Evolutionary conservation across 768 basidiomycete species (phyloP).

Genomic region (Dacryopinax primogenitus): DNA sequence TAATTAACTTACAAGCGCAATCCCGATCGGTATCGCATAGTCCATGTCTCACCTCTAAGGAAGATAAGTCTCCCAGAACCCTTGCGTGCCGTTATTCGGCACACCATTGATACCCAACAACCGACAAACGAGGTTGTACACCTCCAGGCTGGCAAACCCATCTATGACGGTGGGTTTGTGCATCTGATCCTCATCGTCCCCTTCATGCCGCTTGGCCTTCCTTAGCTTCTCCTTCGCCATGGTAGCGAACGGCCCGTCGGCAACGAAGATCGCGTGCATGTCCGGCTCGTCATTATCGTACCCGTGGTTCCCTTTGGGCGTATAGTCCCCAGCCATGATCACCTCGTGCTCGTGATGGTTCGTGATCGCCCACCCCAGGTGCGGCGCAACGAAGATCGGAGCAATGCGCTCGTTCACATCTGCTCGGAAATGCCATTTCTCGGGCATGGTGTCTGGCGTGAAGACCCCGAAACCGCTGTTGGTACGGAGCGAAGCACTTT

Average conservation of each 20-base stretch:
- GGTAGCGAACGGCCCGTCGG: constrained; percentile 75
- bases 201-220: constrained; percentile 23
- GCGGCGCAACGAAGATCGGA: constrained; percentile 73
- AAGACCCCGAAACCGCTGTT: constrained; percentile 68
- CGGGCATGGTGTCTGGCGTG: constrained; percentile 69
- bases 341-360: constrained; percentile 38
- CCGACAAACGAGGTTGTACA: constrained; percentile 71
- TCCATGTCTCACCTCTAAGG: not conserved
- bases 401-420: constrained; percentile 58
- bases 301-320: constrained; percentile 78
- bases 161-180: constrained; percentile 41
- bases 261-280: constrained; percentile 86
- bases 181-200: constrained; percentile 14
- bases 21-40: too few species aligned
- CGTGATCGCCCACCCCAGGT: constrained; percentile 68
- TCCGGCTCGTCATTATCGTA: constrained; percentile 66
- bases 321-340: constrained; percentile 37
- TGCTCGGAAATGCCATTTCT: constrained; percentile 54
- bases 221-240: constrained; percentile 27
- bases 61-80: constrained; percentile 77
- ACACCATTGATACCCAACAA: constrained; percentile 54
- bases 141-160: constrained; percentile 72
- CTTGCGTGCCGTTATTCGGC: constrained; percentile 58
- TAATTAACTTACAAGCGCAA: too few species aligned
- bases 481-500: constrained; percentile 35